Percentiles rank a stretch among this genome's conserved stretches.
phyloP scores from a whole-genome alignment of 202 grass and related monocot species.

The Eragrostis tef region DNA sequence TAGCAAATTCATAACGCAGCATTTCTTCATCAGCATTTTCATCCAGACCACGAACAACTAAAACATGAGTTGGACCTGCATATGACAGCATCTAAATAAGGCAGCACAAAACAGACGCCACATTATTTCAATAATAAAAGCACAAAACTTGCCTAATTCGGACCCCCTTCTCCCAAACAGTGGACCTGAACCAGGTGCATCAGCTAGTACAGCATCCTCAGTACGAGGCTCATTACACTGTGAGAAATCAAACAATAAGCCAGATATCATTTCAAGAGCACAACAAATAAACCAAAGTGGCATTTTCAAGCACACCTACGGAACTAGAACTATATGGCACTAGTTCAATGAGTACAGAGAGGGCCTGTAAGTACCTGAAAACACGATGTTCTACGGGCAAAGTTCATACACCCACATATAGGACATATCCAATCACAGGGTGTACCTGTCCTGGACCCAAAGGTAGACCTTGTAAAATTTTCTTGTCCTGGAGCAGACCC shows the following conservation, averaged over 20 bases:
- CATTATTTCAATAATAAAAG: conserved; percentile 34
- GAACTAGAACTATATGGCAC: too few species aligned
- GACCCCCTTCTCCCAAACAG: conserved; percentile 73
- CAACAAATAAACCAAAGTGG: conserved; percentile 16
- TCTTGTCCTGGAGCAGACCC: conserved; percentile 71
- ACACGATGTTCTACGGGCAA: conserved; percentile 90
- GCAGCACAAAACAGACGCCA: conserved; percentile 25
- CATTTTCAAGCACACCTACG: background rate
- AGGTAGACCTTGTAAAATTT: conserved; percentile 53
- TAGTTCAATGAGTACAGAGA: conserved; percentile 18
- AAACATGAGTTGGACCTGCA: conserved; percentile 98
- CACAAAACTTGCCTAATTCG: conserved; percentile 71
- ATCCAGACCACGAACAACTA: conserved; percentile 95
- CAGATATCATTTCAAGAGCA: conserved; percentile 33
- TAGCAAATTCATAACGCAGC: conserved; percentile 96
- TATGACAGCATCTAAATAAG: conserved; percentile 47
- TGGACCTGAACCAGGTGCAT: conserved; percentile 59
- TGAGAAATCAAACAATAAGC: conserved; percentile 44
- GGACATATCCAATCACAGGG: conserved; percentile 97
- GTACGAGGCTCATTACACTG: conserved; percentile 93
- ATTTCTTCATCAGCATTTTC: conserved; percentile 99
- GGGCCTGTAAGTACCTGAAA: conserved; percentile 69
- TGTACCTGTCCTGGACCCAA: conserved; percentile 67
- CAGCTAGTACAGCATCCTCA: conserved; percentile 84
- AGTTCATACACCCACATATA: conserved; percentile 96